Percentiles rank a stretch among this genome's conserved stretches.
phyloP scores from a whole-genome alignment of 139 green algal species.

The Volvox africanus region DNA sequence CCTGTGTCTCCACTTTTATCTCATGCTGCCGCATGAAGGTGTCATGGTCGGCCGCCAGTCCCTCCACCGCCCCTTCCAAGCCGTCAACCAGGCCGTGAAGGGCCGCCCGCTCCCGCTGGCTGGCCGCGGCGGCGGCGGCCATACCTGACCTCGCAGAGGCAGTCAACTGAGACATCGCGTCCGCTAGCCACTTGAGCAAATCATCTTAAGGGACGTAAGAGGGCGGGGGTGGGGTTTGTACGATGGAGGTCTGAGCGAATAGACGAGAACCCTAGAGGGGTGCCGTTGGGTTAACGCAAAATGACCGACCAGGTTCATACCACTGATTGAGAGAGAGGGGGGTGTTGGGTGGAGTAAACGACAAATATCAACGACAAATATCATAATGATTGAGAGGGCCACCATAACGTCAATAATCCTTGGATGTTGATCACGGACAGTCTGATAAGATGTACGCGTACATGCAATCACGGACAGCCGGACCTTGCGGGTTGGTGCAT shows the following conservation, averaged over 20 bases:
- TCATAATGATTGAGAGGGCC: too few relatives aligned
- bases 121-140: conserved; percentile 7
- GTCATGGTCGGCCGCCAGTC: conserved; percentile 31
- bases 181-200: conserved; percentile 39
- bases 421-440: too few relatives aligned
- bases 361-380: too few relatives aligned
- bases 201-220: conserved; percentile 37
- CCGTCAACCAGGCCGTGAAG: conserved; percentile 1
- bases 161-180: conserved; percentile 10
- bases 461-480: too few relatives aligned
- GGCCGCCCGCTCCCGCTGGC: conserved; percentile 2
- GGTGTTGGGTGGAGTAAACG: too few relatives aligned
- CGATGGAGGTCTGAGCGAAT: neutral
- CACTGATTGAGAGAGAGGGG: too few relatives aligned
- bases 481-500: too few relatives aligned
- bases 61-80: conserved; percentile 36
- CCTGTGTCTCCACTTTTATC: conserved; percentile 58
- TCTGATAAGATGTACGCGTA: too few relatives aligned
- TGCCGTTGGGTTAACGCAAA: too few relatives aligned
- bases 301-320: too few relatives aligned
- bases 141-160: neutral
- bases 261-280: too few relatives aligned
- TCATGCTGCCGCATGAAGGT: conserved; percentile 55
- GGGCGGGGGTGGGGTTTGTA: neutral
- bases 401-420: too few relatives aligned